Conservation (phyloP, 2,329 filamentous ascomycete genomes). For the Setomelanomma holmii region DNA sequence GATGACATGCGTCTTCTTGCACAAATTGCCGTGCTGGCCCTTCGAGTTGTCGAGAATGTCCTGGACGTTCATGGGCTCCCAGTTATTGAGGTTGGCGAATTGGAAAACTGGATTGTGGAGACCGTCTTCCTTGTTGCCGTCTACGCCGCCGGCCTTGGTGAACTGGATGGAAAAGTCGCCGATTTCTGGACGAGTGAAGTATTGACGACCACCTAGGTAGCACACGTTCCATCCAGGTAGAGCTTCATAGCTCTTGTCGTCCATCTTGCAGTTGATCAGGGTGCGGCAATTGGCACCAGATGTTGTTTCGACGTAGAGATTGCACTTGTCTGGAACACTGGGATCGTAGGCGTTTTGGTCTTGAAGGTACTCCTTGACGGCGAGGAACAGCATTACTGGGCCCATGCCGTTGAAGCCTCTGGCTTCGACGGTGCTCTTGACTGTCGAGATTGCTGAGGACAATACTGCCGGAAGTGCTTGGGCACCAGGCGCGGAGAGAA, state of each 20-base stretch:
- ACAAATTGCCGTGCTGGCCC: conserved; percentile 4
- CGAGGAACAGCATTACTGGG: background rate
- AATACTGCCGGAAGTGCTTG: too few species aligned
- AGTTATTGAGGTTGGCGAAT: conserved; percentile 5
- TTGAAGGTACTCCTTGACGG: conserved; percentile 1
- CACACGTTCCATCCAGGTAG: conserved; percentile 6
- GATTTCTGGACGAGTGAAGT: conserved; percentile 7
- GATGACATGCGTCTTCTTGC: background rate
- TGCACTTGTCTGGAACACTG: conserved; percentile 2
- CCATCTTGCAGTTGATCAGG: background rate
- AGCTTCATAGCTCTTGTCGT: background rate
- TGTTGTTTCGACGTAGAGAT: background rate
- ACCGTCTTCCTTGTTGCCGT: conserved; percentile 7
- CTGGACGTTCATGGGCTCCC: conserved; percentile 2
- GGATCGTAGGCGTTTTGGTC: conserved; percentile 4
- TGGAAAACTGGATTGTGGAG: conserved; percentile 3
- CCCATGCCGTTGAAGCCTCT: conserved; percentile 2
- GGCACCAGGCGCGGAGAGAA: background rate
- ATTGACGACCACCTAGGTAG: conserved; percentile 3
- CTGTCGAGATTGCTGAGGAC: conserved; percentile 1
- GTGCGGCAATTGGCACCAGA: background rate
- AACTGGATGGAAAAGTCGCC: conserved; percentile 6
- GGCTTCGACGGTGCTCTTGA: background rate
- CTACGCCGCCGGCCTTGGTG: conserved; percentile 3
- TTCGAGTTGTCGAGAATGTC: background rate